phyloP scores from a whole-genome alignment of 148 eudicot species.

The Nyssa sinensis region DNA sequence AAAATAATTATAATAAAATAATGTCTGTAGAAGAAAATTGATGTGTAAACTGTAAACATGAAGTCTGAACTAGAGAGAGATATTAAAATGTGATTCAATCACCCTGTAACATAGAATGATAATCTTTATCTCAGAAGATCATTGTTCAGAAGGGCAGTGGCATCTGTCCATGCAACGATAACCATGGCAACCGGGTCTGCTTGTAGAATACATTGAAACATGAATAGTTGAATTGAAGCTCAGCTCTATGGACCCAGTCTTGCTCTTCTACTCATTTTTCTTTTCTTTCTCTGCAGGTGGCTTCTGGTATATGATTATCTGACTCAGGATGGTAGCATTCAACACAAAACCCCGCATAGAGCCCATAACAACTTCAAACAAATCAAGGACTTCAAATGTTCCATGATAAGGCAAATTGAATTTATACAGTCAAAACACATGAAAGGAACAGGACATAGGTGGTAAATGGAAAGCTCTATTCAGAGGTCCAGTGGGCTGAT shows the following conservation, averaged over 20 bases:
- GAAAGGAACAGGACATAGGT: too few species aligned
- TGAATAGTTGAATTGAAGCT: background rate
- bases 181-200: background rate
- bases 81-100: background rate
- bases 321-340: slow-evolving; percentile 75
- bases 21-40: background rate
- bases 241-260: background rate
- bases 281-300: slow-evolving; percentile 56
- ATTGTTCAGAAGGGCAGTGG: background rate
- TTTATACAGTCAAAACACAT: background rate
- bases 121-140: background rate
- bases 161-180: background rate
- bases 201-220: background rate
- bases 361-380: slow-evolving; percentile 63
- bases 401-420: background rate
- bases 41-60: background rate
- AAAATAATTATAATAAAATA: too few species aligned
- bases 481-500: too few species aligned
- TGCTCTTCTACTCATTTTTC: slow-evolving; percentile 59
- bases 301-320: slow-evolving; percentile 73
- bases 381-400: slow-evolving; percentile 34
- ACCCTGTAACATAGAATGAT: background rate
- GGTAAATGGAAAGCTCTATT: too few species aligned
- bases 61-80: background rate
- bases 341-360: slow-evolving; percentile 64